These are phyloP conservation scores for Coleophoma crateriformis DNA, from an alignment of 2,329 filamentous ascomycete genomes.

Conservation along the genomic window DNA sequence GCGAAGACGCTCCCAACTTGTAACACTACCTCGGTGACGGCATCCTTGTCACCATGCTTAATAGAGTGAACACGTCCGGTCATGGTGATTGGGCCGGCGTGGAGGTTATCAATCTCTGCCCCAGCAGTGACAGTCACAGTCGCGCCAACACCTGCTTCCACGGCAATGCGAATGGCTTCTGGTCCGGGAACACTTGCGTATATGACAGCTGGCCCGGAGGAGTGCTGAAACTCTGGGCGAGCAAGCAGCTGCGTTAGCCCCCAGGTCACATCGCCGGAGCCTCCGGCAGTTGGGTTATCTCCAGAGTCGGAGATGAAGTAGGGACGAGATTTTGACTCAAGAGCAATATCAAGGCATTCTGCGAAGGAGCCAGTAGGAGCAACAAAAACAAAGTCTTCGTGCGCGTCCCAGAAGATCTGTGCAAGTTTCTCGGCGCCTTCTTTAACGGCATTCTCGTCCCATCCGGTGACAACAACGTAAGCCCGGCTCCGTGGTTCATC, in stretches of 20 bases:
- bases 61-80: slow-evolving; percentile 44
- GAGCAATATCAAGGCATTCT: slow-evolving; percentile 40
- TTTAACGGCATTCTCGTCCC: slow-evolving; percentile 34
- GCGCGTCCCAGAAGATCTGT: slow-evolving; percentile 39
- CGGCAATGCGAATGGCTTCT: slow-evolving; percentile 33
- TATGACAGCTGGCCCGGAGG: slow-evolving; percentile 36
- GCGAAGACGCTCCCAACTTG: slow-evolving; percentile 44
- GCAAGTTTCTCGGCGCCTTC: slow-evolving; percentile 39
- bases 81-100: slow-evolving; percentile 42
- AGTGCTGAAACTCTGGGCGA: slow-evolving; percentile 36
- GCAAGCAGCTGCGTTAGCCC: slow-evolving; percentile 38
- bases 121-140: slow-evolving; percentile 45
- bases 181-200: slow-evolving; percentile 47
- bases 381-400: slow-evolving; percentile 43
- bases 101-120: slow-evolving; percentile 41
- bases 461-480: slow-evolving; percentile 44
- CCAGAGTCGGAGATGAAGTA: slow-evolving; percentile 51
- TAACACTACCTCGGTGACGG: slow-evolving; percentile 41
- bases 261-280: slow-evolving; percentile 49
- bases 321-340: slow-evolving; percentile 33
- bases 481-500: slow-evolving; percentile 47
- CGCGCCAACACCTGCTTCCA: slow-evolving; percentile 38
- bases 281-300: slow-evolving; percentile 49
- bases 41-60: slow-evolving; percentile 43
- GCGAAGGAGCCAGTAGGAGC: slow-evolving; percentile 41